Percentiles rank a stretch among this genome's conserved stretches.
Conservation (phyloP, 352 stramenopile genomes). For the Globisporangium ultimum region DNA sequence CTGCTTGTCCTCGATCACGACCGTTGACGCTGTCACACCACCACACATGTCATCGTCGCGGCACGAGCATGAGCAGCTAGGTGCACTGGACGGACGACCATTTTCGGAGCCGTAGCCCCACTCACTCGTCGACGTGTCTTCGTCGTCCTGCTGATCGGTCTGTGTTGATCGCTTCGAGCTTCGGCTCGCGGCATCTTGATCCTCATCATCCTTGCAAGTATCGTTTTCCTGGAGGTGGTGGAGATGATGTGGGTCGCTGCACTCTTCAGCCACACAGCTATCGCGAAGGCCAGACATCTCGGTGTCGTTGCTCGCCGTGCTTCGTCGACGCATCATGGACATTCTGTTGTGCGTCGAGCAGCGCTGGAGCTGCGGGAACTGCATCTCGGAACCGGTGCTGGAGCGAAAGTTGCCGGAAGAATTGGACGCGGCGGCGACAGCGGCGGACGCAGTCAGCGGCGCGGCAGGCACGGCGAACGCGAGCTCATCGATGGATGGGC, state of each 20-base stretch:
- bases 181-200: constrained; percentile 22
- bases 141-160: constrained; percentile 31
- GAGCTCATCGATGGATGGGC: constrained; percentile 72
- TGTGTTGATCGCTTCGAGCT: constrained; percentile 20
- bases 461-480: constrained; percentile 35
- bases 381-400: constrained; percentile 8
- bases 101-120: constrained; percentile 30
- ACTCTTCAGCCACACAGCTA: constrained; percentile 16
- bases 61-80: constrained; percentile 48
- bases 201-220: constrained; percentile 16
- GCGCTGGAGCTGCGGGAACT: constrained; percentile 22
- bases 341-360: constrained; percentile 35
- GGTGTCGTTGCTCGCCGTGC: constrained; percentile 27
- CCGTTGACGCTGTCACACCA: constrained; percentile 30
- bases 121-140: constrained; percentile 33
- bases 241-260: constrained; percentile 14
- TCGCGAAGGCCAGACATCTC: constrained; percentile 12
- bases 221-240: constrained; percentile 11
- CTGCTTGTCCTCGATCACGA: constrained; percentile 65
- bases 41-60: constrained; percentile 32
- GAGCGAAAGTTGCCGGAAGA: constrained; percentile 7
- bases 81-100: constrained; percentile 30
- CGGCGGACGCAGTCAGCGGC: constrained; percentile 19
- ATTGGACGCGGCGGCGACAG: background rate
- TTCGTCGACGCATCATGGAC: constrained; percentile 30